A percentile compares a stretch with the other conserved stretches of the same genome.
phyloP scores from a whole-genome alignment of 2,329 filamentous ascomycete species.

The Ustilaginoidea virens region DNA sequence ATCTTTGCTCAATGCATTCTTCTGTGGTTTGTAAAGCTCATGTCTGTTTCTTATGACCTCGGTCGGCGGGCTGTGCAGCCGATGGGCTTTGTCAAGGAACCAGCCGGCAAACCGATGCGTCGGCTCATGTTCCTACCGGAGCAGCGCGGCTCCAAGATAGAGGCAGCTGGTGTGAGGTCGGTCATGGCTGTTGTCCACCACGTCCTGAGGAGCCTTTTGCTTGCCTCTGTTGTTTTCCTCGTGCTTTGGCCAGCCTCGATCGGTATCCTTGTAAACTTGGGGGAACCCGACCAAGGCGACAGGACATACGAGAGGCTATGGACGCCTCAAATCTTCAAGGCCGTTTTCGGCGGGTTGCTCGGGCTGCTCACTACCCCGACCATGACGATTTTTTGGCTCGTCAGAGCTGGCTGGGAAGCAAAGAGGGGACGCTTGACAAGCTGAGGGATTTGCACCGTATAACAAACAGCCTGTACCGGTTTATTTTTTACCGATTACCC shows the following conservation, averaged over 20 bases:
- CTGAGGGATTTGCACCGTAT: neutral
- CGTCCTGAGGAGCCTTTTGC: slow-evolving; percentile 12
- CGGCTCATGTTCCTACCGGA: slow-evolving; percentile 26
- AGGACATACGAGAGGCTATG: slow-evolving; percentile 27
- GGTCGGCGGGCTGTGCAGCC: slow-evolving; percentile 27
- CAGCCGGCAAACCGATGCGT: slow-evolving; percentile 16
- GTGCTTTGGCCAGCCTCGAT: slow-evolving; percentile 28
- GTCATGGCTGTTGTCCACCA: slow-evolving; percentile 12
- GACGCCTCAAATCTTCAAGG: slow-evolving; percentile 34
- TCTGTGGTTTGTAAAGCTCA: slow-evolving; percentile 34
- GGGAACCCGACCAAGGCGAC: slow-evolving; percentile 22
- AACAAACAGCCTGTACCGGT: too few relatives aligned
- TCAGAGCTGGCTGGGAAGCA: slow-evolving; percentile 29
- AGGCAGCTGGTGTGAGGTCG: slow-evolving; percentile 1
- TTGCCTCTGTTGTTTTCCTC: slow-evolving; percentile 21
- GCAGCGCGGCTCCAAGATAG: neutral
- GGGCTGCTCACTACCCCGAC: slow-evolving; percentile 30
- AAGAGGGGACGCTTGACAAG: neutral
- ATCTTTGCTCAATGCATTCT: too few relatives aligned
- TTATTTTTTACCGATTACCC: too few relatives aligned
- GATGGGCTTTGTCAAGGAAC: slow-evolving; percentile 27
- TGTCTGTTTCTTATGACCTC: slow-evolving; percentile 32
- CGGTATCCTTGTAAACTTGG: slow-evolving; percentile 25
- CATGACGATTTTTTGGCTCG: slow-evolving; percentile 34
- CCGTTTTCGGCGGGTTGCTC: slow-evolving; percentile 29